A percentile compares a stretch with the other conserved stretches of the same genome.
Conservation (phyloP, 495 filamentous ascomycete species). For the Aspergillus bertholletiae region DNA sequence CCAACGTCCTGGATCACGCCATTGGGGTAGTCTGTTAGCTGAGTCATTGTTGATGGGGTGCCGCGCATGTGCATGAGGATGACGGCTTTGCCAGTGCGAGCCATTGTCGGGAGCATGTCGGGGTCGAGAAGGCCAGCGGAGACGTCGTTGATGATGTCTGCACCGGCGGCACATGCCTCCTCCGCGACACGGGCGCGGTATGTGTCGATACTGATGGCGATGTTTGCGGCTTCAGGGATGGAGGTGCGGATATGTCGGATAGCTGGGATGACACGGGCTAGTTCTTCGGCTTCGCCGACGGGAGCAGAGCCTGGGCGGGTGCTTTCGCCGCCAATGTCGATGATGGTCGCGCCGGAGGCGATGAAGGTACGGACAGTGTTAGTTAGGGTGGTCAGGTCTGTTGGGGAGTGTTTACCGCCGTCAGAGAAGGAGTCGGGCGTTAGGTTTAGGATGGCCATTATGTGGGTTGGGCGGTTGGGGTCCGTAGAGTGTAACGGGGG, state of each 20-base stretch:
- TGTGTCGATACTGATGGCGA: conserved; percentile 85
- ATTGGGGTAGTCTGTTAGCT: conserved; percentile 62
- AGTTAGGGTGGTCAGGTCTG: conserved; percentile 36
- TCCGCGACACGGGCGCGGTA: conserved; percentile 85
- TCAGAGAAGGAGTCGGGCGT: conserved; percentile 98
- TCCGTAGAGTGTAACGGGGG: conserved; percentile 61
- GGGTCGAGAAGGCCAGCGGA: conserved; percentile 77
- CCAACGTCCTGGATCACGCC: conserved; percentile 71
- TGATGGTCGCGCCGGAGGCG: conserved; percentile 67
- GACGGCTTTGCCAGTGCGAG: conserved; percentile 73
- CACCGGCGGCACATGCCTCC: conserved; percentile 75
- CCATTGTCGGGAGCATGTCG: conserved; percentile 79
- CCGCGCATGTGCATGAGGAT: conserved; percentile 97
- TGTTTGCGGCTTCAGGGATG: conserved; percentile 53
- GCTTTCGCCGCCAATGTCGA: conserved; percentile 92
- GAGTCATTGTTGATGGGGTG: conserved; percentile 77
- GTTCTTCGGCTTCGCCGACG: conserved; percentile 68
- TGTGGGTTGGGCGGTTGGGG: conserved; percentile 61
- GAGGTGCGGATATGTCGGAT: conserved; percentile 67
- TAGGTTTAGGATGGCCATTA: conserved; percentile 95
- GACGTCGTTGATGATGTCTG: conserved; percentile 94
- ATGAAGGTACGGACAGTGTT: conserved; percentile 57
- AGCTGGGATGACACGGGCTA: conserved; percentile 71
- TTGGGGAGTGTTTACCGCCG: conserved; percentile 60
- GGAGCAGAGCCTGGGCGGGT: conserved; percentile 71